These are phyloP conservation scores for Suillus alpinus DNA, from an alignment of 768 basidiomycete genomes.

Conservation along the genomic window DNA sequence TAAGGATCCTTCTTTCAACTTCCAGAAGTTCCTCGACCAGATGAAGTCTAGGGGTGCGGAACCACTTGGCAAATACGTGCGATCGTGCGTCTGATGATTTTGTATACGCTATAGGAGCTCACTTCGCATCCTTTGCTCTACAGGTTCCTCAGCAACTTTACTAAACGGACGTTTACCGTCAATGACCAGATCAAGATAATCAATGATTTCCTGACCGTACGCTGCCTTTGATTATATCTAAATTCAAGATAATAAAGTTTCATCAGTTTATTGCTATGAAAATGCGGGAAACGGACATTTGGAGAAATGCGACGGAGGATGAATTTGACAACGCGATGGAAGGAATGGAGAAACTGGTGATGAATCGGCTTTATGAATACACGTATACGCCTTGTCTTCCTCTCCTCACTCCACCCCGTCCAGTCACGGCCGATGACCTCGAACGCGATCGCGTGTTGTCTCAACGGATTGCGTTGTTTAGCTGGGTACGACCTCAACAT, in stretches of 20 bases:
- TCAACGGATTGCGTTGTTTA: conserved; percentile 88
- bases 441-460: conserved; percentile 89
- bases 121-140: not conserved
- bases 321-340: conserved; percentile 98
- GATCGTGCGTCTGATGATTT: conserved; percentile 65
- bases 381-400: conserved; percentile 89
- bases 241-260: conserved; percentile 6
- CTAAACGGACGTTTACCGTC: conserved; percentile 88
- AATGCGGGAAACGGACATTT: conserved; percentile 83
- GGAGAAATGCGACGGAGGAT: conserved; percentile 70
- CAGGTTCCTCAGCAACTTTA: conserved; percentile 92
- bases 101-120: conserved; percentile 1
- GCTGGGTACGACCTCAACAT: conserved; percentile 86
- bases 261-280: conserved; percentile 81
- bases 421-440: conserved; percentile 91
- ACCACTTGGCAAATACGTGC: conserved; percentile 90
- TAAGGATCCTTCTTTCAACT: conserved; percentile 69
- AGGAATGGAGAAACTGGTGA: conserved; percentile 99
- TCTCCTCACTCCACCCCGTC: conserved; percentile 61
- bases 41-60: conserved; percentile 88
- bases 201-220: conserved; percentile 85
- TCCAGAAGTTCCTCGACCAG: conserved; percentile 92
- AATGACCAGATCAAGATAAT: conserved; percentile 94
- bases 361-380: conserved; percentile 96
- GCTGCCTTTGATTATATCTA: conserved; percentile 1